Conservation (phyloP, 2,329 filamentous ascomycete genomes). For the Aspergillus ochraceus region DNA sequence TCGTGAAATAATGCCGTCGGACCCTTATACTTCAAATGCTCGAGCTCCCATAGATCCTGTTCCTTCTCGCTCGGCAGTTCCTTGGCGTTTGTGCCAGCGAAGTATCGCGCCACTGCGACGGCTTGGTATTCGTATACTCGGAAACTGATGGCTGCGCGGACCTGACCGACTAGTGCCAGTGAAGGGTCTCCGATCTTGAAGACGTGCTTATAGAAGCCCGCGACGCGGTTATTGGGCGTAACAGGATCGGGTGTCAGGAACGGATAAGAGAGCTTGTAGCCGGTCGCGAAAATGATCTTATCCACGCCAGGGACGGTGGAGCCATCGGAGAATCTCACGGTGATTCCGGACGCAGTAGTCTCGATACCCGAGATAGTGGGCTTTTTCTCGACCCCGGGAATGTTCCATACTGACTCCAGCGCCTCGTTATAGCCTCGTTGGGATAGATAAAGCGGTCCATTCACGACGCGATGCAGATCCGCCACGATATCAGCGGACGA, state of each 20-base stretch:
- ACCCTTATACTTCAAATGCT: neutral
- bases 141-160: slow-evolving; percentile 29
- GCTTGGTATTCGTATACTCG: slow-evolving; percentile 34
- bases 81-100: slow-evolving; percentile 22
- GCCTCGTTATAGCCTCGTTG: neutral
- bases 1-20: slow-evolving; percentile 22
- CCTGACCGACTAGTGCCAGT: slow-evolving; percentile 30
- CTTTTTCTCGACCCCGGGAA: neutral
- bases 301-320: neutral
- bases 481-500: slow-evolving; percentile 31
- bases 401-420: neutral
- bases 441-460: neutral
- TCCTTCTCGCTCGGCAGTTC: slow-evolving; percentile 19
- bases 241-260: slow-evolving; percentile 23
- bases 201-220: slow-evolving; percentile 32
- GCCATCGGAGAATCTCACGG: neutral
- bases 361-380: neutral
- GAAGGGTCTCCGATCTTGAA: slow-evolving; percentile 31
- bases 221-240: slow-evolving; percentile 25
- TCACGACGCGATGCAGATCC: neutral
- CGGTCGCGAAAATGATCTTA: neutral
- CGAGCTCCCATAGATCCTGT: slow-evolving; percentile 16
- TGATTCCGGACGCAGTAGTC: neutral
- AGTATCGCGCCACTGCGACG: slow-evolving; percentile 29
- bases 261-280: neutral